Base-by-base conservation (phyloP, 2,329 filamentous ascomycete species). In the Myriosclerotinia curreyana region DNA sequence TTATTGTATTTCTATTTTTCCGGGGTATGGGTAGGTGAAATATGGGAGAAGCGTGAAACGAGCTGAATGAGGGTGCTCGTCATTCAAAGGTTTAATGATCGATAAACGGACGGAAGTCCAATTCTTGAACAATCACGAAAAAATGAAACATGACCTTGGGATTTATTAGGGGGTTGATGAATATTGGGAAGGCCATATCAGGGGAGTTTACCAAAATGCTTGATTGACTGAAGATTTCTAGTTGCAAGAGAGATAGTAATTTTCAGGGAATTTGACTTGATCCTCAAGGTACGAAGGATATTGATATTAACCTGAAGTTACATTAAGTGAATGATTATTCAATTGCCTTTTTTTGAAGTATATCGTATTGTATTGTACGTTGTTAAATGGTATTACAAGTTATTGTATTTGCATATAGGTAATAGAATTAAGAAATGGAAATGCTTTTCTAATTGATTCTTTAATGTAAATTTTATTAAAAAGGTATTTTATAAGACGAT, bases 1-100 rank as follows among this genome's bases (percentile, higher is more conserved):
- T n/a, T 40, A 54, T 66, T 71, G 67, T 71, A 71, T 34, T 66
- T 58, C 20, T 63, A 50, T 12, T 49, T 5, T 60, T 12, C 34
- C 17, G 36, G 40, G 40, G 52, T 51, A 6, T 59, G 20, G 54
- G 40, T 28, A 5, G 42, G 25, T 7, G 25, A 22, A 22, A 31
- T 31, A 28, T 2, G 22, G 28, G 28, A 34, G 8, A 34, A 34
- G 1, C 34, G 2, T 15, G 42, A 58, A 34, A 58, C 17, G 42
- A 58, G 40, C 20, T 7, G 28, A 34, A 22, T 15, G 22, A 22
- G 17, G 25, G 25, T 22, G 14, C 8, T 58, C 20, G 14, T 17
- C 7, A 17, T 36, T 48, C 5, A 58, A 14, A 17, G 40, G 8
- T 51, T 56, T 34, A n/a, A 42, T 31, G 40, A 56, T 44, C 15